Percentiles rank a stretch among this genome's conserved stretches.
Conservation (phyloP, 2,329 filamentous ascomycete species). For the Sodiomyces alkalinus region DNA sequence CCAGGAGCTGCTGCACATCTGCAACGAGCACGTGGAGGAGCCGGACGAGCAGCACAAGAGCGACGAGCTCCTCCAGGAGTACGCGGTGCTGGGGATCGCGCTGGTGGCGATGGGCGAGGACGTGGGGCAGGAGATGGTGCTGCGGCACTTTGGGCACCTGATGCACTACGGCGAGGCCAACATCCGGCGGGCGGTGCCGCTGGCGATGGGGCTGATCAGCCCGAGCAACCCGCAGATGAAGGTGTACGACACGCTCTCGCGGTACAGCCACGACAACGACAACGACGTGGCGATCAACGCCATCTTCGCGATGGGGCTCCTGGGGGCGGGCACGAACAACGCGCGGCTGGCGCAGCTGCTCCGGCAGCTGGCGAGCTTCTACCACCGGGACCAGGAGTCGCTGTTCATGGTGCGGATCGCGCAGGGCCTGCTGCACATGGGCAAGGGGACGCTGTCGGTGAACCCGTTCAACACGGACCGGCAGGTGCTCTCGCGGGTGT, state of each 20-base stretch:
- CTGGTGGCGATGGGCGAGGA: constrained; percentile 97
- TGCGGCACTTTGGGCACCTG: constrained; percentile 90
- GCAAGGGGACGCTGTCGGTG: constrained; percentile 89
- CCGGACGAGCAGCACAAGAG: constrained; percentile 90
- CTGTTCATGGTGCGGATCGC: constrained; percentile 99
- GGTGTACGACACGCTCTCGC: constrained; percentile 92
- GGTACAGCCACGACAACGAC: constrained; percentile 97
- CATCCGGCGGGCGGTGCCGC: constrained; percentile 86
- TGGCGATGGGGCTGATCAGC: constrained; percentile 93
- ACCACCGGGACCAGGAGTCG: constrained; percentile 89
- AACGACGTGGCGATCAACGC: constrained; percentile 96
- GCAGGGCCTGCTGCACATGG: constrained; percentile 95
- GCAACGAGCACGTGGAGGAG: constrained; percentile 93
- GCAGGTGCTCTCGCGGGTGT: constrained; percentile 83
- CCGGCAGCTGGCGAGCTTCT: constrained; percentile 91
- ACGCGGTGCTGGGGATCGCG: constrained; percentile 86
- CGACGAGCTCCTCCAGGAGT: constrained; percentile 88
- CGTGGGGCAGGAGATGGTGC: constrained; percentile 95
- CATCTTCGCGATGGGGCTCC: constrained; percentile 96
- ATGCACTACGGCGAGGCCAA: constrained; percentile 99
- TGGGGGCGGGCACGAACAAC: constrained; percentile 96
- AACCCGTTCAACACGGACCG: constrained; percentile 99
- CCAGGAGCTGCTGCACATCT: constrained; percentile 92
- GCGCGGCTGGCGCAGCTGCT: constrained; percentile 88
- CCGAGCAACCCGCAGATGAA: constrained; percentile 99